Evolutionary conservation across 1,139 yeast species (phyloP).

Genomic region (Yamadazyma conglobata): DNA sequence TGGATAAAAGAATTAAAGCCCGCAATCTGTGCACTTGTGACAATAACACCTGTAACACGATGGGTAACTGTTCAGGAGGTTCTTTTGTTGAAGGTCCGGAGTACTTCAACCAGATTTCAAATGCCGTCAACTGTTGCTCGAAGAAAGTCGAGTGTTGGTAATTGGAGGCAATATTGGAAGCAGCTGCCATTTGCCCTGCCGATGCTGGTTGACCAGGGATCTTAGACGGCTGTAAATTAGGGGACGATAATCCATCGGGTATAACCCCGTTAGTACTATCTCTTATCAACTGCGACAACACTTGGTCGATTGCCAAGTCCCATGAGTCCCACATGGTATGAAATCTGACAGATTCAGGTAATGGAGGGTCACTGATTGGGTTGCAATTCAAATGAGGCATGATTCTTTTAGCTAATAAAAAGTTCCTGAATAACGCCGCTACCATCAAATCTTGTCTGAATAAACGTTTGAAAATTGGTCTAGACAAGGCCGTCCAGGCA

Average conservation of each 20-base stretch:
- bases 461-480: constrained; percentile 82
- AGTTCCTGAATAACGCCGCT: constrained; percentile 92
- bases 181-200: no score
- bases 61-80: constrained; percentile 94
- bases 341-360: constrained; percentile 74
- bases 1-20: constrained; percentile 78
- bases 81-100: constrained; percentile 75
- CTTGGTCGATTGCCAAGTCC: constrained; percentile 97
- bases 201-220: constrained; percentile 1
- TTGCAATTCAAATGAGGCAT: constrained; percentile 95
- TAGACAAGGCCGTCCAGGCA: constrained; percentile 91
- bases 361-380: constrained; percentile 90
- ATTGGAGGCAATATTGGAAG: no score
- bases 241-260: background rate
- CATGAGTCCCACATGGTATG: constrained; percentile 99
- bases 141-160: constrained; percentile 92
- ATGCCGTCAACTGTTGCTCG: constrained; percentile 93
- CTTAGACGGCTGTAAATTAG: background rate
- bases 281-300: constrained; percentile 64
- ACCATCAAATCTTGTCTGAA: constrained; percentile 96
- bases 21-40: constrained; percentile 93
- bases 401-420: constrained; percentile 83
- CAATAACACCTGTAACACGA: constrained; percentile 83
- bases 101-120: constrained; percentile 92
- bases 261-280: constrained; percentile 2